Percentiles rank a stretch among this genome's conserved stretches.
Evolutionary conservation across 306 rosid genomes (phyloP).

Genomic region (Trifolium dubium): DNA sequence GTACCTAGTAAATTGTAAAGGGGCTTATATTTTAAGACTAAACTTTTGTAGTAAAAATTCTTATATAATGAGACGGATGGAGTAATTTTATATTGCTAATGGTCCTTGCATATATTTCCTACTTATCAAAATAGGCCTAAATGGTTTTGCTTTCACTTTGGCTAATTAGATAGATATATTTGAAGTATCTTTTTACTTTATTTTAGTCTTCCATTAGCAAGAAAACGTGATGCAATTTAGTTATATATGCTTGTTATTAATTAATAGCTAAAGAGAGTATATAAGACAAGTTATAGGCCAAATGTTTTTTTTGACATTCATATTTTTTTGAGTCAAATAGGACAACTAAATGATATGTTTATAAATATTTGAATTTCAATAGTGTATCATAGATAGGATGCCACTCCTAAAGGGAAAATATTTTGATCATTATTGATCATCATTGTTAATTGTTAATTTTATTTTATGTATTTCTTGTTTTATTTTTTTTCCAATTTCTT

Average conservation of each 20-base stretch:
- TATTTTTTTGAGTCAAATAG: too few species aligned
- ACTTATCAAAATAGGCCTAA: slow-evolving; percentile 24
- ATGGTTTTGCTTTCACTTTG: slow-evolving; percentile 43
- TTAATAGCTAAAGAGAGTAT: background rate
- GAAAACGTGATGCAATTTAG: slow-evolving; percentile 13
- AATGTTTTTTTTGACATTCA: too few species aligned
- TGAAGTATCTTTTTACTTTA: background rate
- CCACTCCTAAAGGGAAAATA: background rate
- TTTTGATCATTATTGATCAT: too few species aligned
- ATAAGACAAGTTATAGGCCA: background rate
- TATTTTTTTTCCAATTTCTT: too few species aligned
- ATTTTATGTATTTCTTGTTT: too few species aligned
- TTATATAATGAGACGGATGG: too few species aligned
- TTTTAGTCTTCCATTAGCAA: slow-evolving; percentile 33
- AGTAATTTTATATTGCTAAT: background rate
- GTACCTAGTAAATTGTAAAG: too few species aligned
- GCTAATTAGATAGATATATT: background rate
- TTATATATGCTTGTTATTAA: background rate
- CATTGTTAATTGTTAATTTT: too few species aligned
- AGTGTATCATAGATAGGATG: background rate
- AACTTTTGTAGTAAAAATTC: too few species aligned
- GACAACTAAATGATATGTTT: background rate
- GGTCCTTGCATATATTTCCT: background rate
- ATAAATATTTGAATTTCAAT: background rate
- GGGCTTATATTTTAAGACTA: too few species aligned